Base-by-base conservation (phyloP, 176 grass and related monocot species). In the Aegilops bicornis region DNA sequence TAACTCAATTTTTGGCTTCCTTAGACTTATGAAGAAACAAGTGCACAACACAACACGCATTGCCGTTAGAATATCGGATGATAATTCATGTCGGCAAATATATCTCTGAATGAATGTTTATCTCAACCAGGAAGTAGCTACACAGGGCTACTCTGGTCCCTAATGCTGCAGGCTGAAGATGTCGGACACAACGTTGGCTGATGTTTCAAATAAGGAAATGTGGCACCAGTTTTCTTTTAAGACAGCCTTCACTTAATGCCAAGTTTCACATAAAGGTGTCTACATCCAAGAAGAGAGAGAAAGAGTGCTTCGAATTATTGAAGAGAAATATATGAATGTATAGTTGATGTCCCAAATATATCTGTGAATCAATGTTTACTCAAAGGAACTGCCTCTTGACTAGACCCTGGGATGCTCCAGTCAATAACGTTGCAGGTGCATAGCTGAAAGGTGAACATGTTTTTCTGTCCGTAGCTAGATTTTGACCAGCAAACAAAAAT, bases 11-110 rank as follows among this genome's bases (percentile, higher is more conserved):
- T 16, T 62, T 0, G 4, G n/a, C 17, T 80, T 43, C 24, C 13
- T 40, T 62, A 77, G 77, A 45, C 23, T 17, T 85, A 56, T 59
- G 20, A 58, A 16, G 39, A 82, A 66, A 60, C 45, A 85, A 33
- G 25, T 52, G 56, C 35, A 77, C 65, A 79, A 72, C n/a, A 82
- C 0, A 8, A 77, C 52, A 68, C 69, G 59, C 8, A 37, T 15
- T 69, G 43, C 81, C 33, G 16, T 43, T 22, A 37, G 25, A 15
- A 33, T 59, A 73, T 11, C 47, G 1, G 37, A 19, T 70, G 33
- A 70, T 39, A 39, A 35, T 70, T 71, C 19, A 40, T 5, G 35
- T 71, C 8, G 10, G 35, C 33, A 71, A 71, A 39, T n/a, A n/a
- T 39, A 40, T 71, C 32, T 71, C 9, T 39, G 35, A 40, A 71